A percentile compares a stretch with the other conserved stretches of the same genome.
These are phyloP conservation scores for Anthracocystis walkeri DNA, from an alignment of 1,284 basidiomycete species.

Conservation along the genomic window DNA sequence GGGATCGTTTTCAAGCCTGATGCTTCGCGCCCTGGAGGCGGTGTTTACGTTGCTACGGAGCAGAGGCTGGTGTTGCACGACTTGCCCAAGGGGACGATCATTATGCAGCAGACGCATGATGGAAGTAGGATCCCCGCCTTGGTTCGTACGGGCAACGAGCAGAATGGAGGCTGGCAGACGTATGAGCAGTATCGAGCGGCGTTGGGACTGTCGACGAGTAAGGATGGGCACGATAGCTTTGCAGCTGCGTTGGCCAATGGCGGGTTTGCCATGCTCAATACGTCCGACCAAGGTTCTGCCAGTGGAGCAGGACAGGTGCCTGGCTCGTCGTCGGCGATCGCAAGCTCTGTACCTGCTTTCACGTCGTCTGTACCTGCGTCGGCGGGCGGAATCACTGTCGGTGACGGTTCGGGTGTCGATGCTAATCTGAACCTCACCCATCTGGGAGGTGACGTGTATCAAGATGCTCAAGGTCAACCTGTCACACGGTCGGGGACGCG, in stretches of 20 bases:
- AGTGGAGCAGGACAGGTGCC: not conserved
- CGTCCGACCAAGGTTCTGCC: slow-evolving; percentile 1
- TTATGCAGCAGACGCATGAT: slow-evolving; percentile 72
- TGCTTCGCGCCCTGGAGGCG: slow-evolving; percentile 78
- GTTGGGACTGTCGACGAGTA: slow-evolving; percentile 29
- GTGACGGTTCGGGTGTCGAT: not conserved
- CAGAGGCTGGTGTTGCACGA: slow-evolving; percentile 74
- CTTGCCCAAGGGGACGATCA: slow-evolving; percentile 76
- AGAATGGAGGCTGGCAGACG: slow-evolving; percentile 59
- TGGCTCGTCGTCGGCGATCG: slow-evolving; percentile 13
- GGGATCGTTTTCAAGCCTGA: slow-evolving; percentile 76
- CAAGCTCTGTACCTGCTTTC: slow-evolving; percentile 10
- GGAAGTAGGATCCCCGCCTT: slow-evolving; percentile 55
- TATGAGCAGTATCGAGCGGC: slow-evolving; percentile 62
- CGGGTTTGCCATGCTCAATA: slow-evolving; percentile 43
- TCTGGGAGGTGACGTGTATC: slow-evolving; percentile 56
- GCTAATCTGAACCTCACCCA: slow-evolving; percentile 41
- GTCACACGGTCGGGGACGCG: slow-evolving; percentile 52
- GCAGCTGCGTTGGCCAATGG: slow-evolving; percentile 38
- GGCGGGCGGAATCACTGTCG: not conserved
- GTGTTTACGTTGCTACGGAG: slow-evolving; percentile 79
- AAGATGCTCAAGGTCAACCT: slow-evolving; percentile 52
- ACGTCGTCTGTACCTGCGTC: slow-evolving; percentile 12
- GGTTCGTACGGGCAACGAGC: slow-evolving; percentile 52
- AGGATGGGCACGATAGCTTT: slow-evolving; percentile 26